Conservation (phyloP, 805 yeast genomes). For the Torulaspora indica region DNA sequence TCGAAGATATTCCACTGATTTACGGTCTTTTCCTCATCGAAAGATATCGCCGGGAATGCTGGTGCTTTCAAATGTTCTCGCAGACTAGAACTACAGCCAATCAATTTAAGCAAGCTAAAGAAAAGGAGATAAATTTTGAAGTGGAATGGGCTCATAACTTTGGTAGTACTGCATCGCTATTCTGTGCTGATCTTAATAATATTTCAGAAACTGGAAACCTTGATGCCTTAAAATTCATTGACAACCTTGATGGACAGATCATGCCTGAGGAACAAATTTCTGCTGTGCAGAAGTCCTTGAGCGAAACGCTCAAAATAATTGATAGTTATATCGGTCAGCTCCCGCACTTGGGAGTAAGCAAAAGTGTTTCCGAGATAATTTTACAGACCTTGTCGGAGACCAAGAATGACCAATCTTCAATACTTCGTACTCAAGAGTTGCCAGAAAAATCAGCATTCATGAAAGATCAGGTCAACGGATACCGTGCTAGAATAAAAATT, state of each 20-base stretch:
- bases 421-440: background rate
- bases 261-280: background rate
- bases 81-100: constrained; percentile 44
- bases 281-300: background rate
- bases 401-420: constrained; percentile 9
- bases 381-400: constrained; percentile 37
- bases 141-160: constrained; percentile 62
- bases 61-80: constrained; percentile 38
- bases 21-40: constrained; percentile 69
- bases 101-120: constrained; percentile 51
- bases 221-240: constrained; percentile 4
- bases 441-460: background rate
- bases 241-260: background rate
- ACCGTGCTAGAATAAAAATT: constrained; percentile 66
- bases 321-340: constrained; percentile 39
- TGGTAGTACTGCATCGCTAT: constrained; percentile 33
- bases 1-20: constrained; percentile 63
- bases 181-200: constrained; percentile 7
- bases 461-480: constrained; percentile 46
- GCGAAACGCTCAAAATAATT: constrained; percentile 30
- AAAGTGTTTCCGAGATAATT: constrained; percentile 37
- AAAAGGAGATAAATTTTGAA: constrained; percentile 52
- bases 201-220: constrained; percentile 9
- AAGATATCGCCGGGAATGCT: constrained; percentile 51
- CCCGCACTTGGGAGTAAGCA: constrained; percentile 28